Evolutionary conservation across 495 filamentous ascomycete genomes (phyloP), one percentile per base, ranked within the genome.

Genomic region (Penicillium verhagenii): DNA sequence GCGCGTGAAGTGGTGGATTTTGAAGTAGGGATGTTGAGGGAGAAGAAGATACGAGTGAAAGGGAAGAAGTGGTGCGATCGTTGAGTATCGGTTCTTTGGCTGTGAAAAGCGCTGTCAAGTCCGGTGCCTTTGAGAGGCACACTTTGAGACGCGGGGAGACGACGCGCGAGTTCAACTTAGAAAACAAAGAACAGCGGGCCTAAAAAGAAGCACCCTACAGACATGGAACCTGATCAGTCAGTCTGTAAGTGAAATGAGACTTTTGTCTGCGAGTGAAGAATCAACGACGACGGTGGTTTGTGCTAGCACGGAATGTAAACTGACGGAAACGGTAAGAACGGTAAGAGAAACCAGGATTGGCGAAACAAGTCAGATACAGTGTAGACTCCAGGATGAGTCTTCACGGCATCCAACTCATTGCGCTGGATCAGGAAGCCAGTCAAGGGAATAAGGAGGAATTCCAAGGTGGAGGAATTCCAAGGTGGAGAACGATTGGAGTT

Each of bases 101-200:
- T 23, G 48, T 37, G 13, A 13, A 31, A 20, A 18, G 54, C 37
- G 24, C 53, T 47, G 60, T 31, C 47, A 54, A 37, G 35, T 40
- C 35, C 26, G 10, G 40, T 31, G 55, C 56, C 31, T 56, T 38
- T 24, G 29, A 13, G 19, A 42, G 31, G 46, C 24, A n/a, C 33
- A 25, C 52, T 52, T 50, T 3, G 26, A 61, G 52, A 65, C 60
- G 64, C 56, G 61, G 52, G 47, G 57, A 65, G 60, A 64, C 63
- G 68, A 67, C 61, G 63, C 59, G 65, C 56, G 59, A 63, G 48
- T 38, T 56, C 35, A 46, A 54, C 53, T 58, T 53, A 53, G 57
- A 39, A 33, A 43, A 44, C 53, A 51, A 42, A 60, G 52, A 48
- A 44, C 52, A 54, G 47, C 49, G 55, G 47, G 43, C 56, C 57